Percentiles rank a stretch among this genome's conserved stretches.
phyloP scores from a whole-genome alignment of 345 rosid genomes.

The Gossypium mustelinum region DNA sequence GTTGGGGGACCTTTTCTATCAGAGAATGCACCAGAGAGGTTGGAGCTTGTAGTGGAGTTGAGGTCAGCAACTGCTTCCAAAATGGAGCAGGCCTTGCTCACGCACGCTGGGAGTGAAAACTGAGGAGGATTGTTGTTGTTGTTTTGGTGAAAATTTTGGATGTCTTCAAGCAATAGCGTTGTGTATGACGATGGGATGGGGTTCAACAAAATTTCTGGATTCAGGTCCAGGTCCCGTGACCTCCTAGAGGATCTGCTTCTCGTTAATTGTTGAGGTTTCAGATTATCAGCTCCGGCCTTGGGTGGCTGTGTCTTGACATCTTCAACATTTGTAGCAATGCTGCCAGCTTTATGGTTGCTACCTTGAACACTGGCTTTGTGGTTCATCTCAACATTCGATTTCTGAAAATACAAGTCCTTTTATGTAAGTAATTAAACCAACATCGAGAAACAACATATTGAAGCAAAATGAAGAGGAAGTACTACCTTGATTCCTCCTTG shows the following conservation, averaged over 20 bases:
- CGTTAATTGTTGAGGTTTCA: slow-evolving; percentile 47
- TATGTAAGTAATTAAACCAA: neutral
- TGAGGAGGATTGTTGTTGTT: slow-evolving; percentile 39
- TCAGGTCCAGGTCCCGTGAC: slow-evolving; percentile 64
- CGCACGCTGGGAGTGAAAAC: slow-evolving; percentile 55
- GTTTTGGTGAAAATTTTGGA: slow-evolving; percentile 87
- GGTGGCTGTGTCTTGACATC: slow-evolving; percentile 32
- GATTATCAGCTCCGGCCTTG: slow-evolving; percentile 24
- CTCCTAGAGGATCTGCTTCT: slow-evolving; percentile 73
- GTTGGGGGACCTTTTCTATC: slow-evolving; percentile 25
- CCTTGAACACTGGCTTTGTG: slow-evolving; percentile 28
- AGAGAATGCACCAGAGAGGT: slow-evolving; percentile 29
- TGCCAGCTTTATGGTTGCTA: slow-evolving; percentile 26
- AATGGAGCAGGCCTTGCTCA: slow-evolving; percentile 71
- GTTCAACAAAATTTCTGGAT: slow-evolving; percentile 49
- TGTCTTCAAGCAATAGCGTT: slow-evolving; percentile 70
- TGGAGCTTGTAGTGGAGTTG: slow-evolving; percentile 59
- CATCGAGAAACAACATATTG: neutral
- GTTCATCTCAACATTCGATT: slow-evolving; percentile 29
- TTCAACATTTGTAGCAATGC: slow-evolving; percentile 21
- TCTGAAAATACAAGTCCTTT: slow-evolving; percentile 22
- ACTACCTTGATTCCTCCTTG: slow-evolving; percentile 31
- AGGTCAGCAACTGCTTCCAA: slow-evolving; percentile 85
- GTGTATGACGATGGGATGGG: slow-evolving; percentile 67
- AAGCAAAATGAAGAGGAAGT: no score